A percentile compares a stretch with the other conserved stretches of the same genome.
These are phyloP conservation scores for Eruca vesicaria DNA, from an alignment of 441 rosid genomes.

Conservation along the genomic window DNA sequence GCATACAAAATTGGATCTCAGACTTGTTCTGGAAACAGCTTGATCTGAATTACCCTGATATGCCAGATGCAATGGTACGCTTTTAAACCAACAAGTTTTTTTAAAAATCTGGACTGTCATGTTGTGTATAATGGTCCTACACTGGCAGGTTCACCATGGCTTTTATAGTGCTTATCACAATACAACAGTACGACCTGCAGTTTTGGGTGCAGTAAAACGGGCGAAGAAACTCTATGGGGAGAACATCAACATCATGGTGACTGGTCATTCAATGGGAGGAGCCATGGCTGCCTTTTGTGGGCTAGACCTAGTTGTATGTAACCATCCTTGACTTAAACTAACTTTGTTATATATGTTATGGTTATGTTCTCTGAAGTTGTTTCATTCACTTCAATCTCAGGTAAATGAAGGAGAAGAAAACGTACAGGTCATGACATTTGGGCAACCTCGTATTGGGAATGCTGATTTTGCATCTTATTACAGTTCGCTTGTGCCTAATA, in stretches of 20 bases:
- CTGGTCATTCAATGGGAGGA: conserved; percentile 99
- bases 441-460: conserved; percentile 97
- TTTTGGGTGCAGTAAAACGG: conserved; percentile 56
- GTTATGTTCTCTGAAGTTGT: background rate
- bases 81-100: background rate
- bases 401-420: conserved; percentile 64
- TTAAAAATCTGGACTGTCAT: background rate
- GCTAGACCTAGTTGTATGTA: conserved; percentile 83
- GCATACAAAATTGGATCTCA: conserved; percentile 92
- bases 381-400: conserved; percentile 37
- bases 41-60: conserved; percentile 88
- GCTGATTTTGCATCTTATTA: conserved; percentile 77
- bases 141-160: conserved; percentile 80
- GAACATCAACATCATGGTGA: conserved; percentile 53
- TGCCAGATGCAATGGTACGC: conserved; percentile 91
- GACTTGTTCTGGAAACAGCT: conserved; percentile 96
- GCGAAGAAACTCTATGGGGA: conserved; percentile 62
- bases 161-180: conserved; percentile 90
- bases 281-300: conserved; percentile 95
- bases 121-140: background rate
- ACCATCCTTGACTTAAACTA: conserved; percentile 17
- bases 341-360: background rate
- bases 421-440: conserved; percentile 85
- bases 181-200: conserved; percentile 71
- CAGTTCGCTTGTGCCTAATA: conserved; percentile 63